A percentile compares a stretch with the other conserved stretches of the same genome.
These are phyloP conservation scores for Rhizophagus clarus DNA, from an alignment of 192 early-diverging fungal genomes.

Conservation along the genomic window DNA sequence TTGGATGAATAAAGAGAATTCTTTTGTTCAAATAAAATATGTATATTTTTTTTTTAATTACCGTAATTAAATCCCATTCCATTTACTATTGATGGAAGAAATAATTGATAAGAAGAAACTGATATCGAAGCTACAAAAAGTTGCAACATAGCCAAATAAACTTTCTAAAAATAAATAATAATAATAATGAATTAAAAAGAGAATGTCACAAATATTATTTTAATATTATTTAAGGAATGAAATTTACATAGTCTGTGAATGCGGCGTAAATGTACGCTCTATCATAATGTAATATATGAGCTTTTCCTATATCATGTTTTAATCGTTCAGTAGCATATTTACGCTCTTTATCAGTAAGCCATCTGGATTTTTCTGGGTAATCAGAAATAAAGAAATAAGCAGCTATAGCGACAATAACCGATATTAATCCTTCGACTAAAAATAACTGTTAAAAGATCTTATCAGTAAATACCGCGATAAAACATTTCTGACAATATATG, in stretches of 20 bases:
- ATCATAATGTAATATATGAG: slow-evolving; percentile 48
- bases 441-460: slow-evolving; percentile 48
- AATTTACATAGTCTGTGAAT: slow-evolving; percentile 49
- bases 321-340: slow-evolving; percentile 48
- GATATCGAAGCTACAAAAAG: slow-evolving; percentile 68
- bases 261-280: slow-evolving; percentile 53
- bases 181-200: not conserved
- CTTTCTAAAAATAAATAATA: slow-evolving; percentile 34
- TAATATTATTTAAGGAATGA: slow-evolving; percentile 18
- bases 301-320: slow-evolving; percentile 50
- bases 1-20: not conserved
- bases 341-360: slow-evolving; percentile 48
- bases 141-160: slow-evolving; percentile 55
- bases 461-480: not conserved
- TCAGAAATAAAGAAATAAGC: slow-evolving; percentile 52
- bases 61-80: slow-evolving; percentile 61
- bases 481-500: not conserved
- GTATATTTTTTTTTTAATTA: not conserved
- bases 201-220: not conserved
- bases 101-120: slow-evolving; percentile 65
- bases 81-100: slow-evolving; percentile 72
- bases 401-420: slow-evolving; percentile 41
- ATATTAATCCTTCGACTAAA: slow-evolving; percentile 62
- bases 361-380: slow-evolving; percentile 50
- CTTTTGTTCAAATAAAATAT: not conserved